phyloP scores from a whole-genome alignment of 257 asterid genomes.

The Plantago elongata region DNA sequence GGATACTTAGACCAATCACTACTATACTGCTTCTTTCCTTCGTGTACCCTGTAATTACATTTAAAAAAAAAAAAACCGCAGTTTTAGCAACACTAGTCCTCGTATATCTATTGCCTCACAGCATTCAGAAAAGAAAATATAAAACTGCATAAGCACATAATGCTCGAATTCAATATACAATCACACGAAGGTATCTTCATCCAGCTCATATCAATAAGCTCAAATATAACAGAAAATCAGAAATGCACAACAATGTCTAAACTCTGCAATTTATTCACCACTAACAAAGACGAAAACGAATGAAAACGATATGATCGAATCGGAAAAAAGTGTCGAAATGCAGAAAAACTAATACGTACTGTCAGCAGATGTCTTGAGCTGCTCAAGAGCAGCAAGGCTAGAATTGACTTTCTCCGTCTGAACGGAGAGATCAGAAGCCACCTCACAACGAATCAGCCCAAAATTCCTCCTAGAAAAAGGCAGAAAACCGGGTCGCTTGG shows the following conservation, averaged over 20 bases:
- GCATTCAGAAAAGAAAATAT: too few relatives aligned
- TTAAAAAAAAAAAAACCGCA: constrained; percentile 1
- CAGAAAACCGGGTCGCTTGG: constrained; percentile 24
- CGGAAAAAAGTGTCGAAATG: background rate
- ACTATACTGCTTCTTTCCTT: constrained; percentile 90
- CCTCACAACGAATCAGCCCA: constrained; percentile 48
- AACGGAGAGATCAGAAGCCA: constrained; percentile 34
- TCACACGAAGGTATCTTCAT: background rate
- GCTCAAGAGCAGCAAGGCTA: constrained; percentile 82
- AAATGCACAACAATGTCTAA: background rate
- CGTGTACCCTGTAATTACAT: constrained; percentile 54
- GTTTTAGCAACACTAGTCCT: constrained; percentile 1
- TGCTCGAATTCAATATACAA: too few relatives aligned
- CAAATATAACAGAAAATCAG: background rate
- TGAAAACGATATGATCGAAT: background rate
- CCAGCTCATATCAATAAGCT: background rate
- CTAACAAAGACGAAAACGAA: background rate
- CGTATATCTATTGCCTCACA: background rate
- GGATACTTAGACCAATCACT: constrained; percentile 80
- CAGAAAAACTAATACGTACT: constrained; percentile 31
- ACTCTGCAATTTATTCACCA: background rate
- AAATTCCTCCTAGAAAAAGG: constrained; percentile 25
- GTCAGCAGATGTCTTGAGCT: constrained; percentile 81
- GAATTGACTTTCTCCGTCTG: constrained; percentile 46
- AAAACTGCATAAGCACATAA: too few relatives aligned